Evolutionary conservation across 306 rosid species (phyloP), one percentile per base, ranked within the genome.

Genomic region (Trifolium repens): DNA sequence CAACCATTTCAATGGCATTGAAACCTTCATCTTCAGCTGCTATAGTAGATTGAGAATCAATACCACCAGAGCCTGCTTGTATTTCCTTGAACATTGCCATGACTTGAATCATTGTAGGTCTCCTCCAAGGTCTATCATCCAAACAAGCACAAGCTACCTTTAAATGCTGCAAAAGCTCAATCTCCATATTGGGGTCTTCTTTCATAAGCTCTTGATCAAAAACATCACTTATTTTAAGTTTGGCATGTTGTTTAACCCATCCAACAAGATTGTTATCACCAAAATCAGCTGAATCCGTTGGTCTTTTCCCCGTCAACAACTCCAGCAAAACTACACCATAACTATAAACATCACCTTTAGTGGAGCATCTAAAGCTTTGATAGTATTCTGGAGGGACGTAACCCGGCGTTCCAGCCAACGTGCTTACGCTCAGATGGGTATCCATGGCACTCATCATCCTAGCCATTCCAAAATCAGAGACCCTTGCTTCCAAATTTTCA

Each of bases 231-330:
- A 89, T 82, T 78, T 82, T 91, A 79, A 90, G 57, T 27, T 90
- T 96, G 2, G 94, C 96, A 69, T 96, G 99, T 44, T 92, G 97
- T 74, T 89, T 96, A 52, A 96, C 99, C 99, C 99, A 96, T 10
- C 98, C 99, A 32, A 96, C 99, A 5, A 96, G 99, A 82, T 96
- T 96, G 80, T 92, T 96, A 62, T 96, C 99, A 4, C 99, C 99
- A 47, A 92, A 96, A 82, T 96, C 99, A 2, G 85, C 83, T 4
- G 99, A 96, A 40, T 92, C 94, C 3, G 99, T 96, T 0, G 99
- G 99, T 50, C 90, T 86, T 40, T 68, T 91, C 78, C 99, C 99
- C 0, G 99, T 94, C 19, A 94, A 81, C 35, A 94, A 85, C 96
- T 94, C 99, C 9, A 94, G 80, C 75, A 94, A 82, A 39, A 94